Percentiles rank a stretch among this genome's conserved stretches.
Conservation (phyloP, 192 early-diverging fungal species). For the Gamsiella multidivaricata region DNA sequence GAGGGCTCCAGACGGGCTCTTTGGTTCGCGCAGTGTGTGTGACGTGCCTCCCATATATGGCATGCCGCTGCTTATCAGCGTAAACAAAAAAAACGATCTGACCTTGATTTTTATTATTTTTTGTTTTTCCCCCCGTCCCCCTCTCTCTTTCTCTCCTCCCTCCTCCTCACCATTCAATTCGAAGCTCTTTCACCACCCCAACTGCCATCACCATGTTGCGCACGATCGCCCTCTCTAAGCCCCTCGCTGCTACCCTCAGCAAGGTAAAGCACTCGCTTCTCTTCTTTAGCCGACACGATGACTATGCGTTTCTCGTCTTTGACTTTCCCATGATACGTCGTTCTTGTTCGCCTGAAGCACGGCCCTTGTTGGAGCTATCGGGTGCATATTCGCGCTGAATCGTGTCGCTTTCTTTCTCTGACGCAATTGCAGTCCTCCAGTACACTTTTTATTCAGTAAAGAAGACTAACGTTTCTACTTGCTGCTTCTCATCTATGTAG, state of each 20-base stretch:
- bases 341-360: too few relatives aligned
- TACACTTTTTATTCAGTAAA: not conserved
- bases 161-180: slow-evolving; percentile 2
- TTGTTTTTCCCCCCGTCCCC: not conserved
- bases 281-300: too few relatives aligned
- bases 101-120: not conserved
- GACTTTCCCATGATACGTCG: too few relatives aligned
- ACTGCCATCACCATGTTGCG: slow-evolving; percentile 40
- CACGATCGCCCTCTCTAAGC: slow-evolving; percentile 43
- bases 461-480: not conserved
- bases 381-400: too few relatives aligned
- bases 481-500: slow-evolving; percentile 4
- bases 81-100: too few relatives aligned
- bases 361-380: too few relatives aligned
- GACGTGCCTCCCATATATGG: slow-evolving; percentile 2
- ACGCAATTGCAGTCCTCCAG: not conserved
- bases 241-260: slow-evolving; percentile 39
- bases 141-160: not conserved
- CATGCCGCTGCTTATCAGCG: slow-evolving; percentile 14
- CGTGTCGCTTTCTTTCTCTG: not conserved
- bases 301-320: too few relatives aligned
- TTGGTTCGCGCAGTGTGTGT: not conserved
- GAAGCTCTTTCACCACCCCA: not conserved
- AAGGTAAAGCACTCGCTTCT: slow-evolving; percentile 23
- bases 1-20: too few relatives aligned